phyloP scores from a whole-genome alignment of 2,329 filamentous ascomycete species.

The Trichoderma lentiforme region DNA sequence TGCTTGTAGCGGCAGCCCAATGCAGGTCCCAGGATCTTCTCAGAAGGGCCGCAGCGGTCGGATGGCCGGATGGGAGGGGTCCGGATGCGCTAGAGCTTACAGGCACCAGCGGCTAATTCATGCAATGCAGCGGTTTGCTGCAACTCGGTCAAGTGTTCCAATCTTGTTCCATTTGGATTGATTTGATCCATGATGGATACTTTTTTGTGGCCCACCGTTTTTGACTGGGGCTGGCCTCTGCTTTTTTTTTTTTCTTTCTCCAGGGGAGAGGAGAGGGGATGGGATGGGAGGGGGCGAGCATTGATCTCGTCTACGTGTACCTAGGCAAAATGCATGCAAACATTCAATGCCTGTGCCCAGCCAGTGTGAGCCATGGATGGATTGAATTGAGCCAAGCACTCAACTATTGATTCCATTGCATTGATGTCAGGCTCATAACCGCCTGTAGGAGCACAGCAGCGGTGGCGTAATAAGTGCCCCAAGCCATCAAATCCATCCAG shows the following conservation, averaged over 20 bases:
- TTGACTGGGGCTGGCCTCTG: not conserved
- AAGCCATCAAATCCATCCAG: not conserved
- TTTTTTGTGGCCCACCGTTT: not conserved
- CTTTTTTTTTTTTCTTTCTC: not conserved
- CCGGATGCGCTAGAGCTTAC: constrained; percentile 14
- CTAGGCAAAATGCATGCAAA: not conserved
- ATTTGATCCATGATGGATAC: no score
- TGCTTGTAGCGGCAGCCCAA: not conserved
- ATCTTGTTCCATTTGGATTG: not conserved
- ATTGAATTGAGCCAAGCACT: not conserved
- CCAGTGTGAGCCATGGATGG: not conserved
- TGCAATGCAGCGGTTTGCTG: constrained; percentile 1
- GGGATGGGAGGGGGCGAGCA: not conserved
- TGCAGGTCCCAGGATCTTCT: constrained; percentile 4
- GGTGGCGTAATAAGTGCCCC: not conserved
- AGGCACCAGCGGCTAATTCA: constrained; percentile 10
- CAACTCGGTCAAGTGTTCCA: not conserved
- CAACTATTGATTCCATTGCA: no score
- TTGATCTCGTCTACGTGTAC: not conserved
- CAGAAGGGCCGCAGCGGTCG: constrained; percentile 6
- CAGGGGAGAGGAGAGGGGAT: not conserved
- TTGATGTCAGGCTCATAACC: no score
- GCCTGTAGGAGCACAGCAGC: no score
- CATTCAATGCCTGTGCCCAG: not conserved
- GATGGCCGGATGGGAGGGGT: constrained; percentile 13